These are phyloP conservation scores for Singerocomus rubriflavus DNA, from an alignment of 1,284 basidiomycete genomes.

Conservation along the genomic window DNA sequence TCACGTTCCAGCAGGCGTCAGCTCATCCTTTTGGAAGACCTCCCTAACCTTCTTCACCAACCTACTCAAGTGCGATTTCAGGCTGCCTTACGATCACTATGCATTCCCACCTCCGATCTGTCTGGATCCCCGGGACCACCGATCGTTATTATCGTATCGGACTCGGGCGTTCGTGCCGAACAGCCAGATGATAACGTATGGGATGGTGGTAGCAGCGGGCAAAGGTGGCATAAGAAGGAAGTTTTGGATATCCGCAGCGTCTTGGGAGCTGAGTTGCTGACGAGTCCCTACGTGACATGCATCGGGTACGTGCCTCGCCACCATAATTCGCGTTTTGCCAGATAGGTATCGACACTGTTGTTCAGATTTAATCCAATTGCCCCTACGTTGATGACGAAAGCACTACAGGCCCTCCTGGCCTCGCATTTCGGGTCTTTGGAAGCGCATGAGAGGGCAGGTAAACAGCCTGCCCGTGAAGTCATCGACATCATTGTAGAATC, in stretches of 20 bases:
- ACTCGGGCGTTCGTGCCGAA: conserved; percentile 74
- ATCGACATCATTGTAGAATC: conserved; percentile 76
- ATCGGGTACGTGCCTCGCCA: conserved; percentile 55
- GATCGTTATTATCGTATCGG: conserved; percentile 82
- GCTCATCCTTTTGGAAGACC: conserved; percentile 85
- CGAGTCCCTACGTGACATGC: conserved; percentile 66
- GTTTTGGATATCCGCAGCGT: conserved; percentile 69
- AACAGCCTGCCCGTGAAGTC: conserved; percentile 56
- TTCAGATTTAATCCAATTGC: conserved; percentile 89
- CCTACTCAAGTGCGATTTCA: conserved; percentile 79
- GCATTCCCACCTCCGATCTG: conserved; percentile 36
- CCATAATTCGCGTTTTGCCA: not conserved
- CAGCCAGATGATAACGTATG: conserved; percentile 52
- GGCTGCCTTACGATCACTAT: conserved; percentile 58
- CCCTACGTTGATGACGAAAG: conserved; percentile 78
- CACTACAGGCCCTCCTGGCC: conserved; percentile 65
- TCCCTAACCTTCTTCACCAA: conserved; percentile 85
- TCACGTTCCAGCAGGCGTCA: conserved; percentile 36
- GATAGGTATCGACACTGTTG: not conserved
- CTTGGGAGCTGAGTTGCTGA: conserved; percentile 57
- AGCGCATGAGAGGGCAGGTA: conserved; percentile 7
- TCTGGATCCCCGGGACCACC: conserved; percentile 47
- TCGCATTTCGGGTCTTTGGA: conserved; percentile 39
- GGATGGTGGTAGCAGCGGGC: conserved; percentile 40
- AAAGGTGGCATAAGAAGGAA: conserved; percentile 43